phyloP scores from a whole-genome alignment of 441 rosid species.

The Macaranga tanarius region DNA sequence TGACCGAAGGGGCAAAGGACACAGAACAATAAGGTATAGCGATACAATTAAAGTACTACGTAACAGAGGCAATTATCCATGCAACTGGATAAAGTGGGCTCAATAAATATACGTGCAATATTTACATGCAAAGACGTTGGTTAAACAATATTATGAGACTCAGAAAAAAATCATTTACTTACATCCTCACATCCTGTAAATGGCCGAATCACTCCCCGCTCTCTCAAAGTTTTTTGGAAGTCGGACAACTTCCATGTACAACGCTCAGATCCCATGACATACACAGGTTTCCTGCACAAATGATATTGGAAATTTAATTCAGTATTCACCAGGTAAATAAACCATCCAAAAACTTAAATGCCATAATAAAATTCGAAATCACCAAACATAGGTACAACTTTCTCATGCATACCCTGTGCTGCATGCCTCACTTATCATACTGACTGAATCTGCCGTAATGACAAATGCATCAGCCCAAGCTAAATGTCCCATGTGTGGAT shows the following conservation, averaged over 20 bases:
- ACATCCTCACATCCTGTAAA: conserved; percentile 86
- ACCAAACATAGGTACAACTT: conserved; percentile 2
- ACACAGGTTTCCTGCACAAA: conserved; percentile 82
- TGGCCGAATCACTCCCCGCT: conserved; percentile 72
- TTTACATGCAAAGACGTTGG: background rate
- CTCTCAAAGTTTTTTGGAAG: conserved; percentile 73
- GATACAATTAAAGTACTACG: background rate
- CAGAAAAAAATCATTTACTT: conserved; percentile 33
- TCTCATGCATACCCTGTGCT: conserved; percentile 74
- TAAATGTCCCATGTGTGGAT: conserved; percentile 86
- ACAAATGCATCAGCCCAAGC: conserved; percentile 99
- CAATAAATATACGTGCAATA: background rate
- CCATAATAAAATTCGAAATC: background rate
- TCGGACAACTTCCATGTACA: conserved; percentile 89
- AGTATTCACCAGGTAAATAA: conserved; percentile 3
- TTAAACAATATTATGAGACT: background rate
- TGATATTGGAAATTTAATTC: background rate
- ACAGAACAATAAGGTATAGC: background rate
- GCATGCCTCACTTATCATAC: conserved; percentile 92
- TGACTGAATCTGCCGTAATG: conserved; percentile 90
- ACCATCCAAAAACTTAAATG: background rate
- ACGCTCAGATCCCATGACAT: conserved; percentile 67
- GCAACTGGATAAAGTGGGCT: background rate
- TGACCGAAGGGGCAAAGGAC: background rate
- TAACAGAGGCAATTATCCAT: background rate